Evolutionary conservation across 1,284 basidiomycete genomes (phyloP).

Genomic region (Rhizoctonia solani): DNA sequence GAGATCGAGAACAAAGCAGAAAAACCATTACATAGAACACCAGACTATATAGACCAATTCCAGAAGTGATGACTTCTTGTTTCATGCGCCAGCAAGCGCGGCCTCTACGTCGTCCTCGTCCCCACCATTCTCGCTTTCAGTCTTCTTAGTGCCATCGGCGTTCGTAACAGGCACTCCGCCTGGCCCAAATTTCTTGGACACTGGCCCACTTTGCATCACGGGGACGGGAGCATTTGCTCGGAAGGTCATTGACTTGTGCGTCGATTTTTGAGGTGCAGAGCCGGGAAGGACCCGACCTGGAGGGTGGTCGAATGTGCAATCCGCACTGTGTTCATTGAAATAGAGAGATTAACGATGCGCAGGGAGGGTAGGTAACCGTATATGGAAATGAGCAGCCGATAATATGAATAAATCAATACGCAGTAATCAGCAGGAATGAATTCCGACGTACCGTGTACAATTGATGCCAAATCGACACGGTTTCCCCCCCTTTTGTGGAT

Average conservation of each 20-base stretch:
- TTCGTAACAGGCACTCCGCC: not conserved
- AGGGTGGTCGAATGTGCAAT: conserved; percentile 78
- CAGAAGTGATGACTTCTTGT: not conserved
- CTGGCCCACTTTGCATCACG: conserved; percentile 20
- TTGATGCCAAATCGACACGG: conserved; percentile 74
- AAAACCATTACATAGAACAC: conserved; percentile 16
- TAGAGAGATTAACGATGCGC: too few relatives aligned
- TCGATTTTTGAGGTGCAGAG: conserved; percentile 12
- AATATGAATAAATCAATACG: not conserved
- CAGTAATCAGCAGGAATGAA: not conserved
- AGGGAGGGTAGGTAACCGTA: too few relatives aligned
- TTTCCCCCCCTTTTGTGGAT: conserved; percentile 54
- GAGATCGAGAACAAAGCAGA: conserved; percentile 7
- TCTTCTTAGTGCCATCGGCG: not conserved
- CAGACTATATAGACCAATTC: not conserved
- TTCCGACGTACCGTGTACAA: conserved; percentile 61
- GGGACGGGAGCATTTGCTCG: conserved; percentile 5
- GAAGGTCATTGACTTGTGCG: conserved; percentile 31
- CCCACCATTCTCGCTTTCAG: conserved; percentile 13
- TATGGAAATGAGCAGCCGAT: not conserved
- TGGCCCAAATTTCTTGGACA: conserved; percentile 31
- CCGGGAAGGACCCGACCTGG: conserved; percentile 75
- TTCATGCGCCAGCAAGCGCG: conserved; percentile 16
- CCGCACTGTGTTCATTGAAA: conserved; percentile 44
- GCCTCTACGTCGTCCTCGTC: conserved; percentile 33